Evolutionary conservation across 2,329 filamentous ascomycete genomes (phyloP).

Genomic region (Alternaria atra): DNA sequence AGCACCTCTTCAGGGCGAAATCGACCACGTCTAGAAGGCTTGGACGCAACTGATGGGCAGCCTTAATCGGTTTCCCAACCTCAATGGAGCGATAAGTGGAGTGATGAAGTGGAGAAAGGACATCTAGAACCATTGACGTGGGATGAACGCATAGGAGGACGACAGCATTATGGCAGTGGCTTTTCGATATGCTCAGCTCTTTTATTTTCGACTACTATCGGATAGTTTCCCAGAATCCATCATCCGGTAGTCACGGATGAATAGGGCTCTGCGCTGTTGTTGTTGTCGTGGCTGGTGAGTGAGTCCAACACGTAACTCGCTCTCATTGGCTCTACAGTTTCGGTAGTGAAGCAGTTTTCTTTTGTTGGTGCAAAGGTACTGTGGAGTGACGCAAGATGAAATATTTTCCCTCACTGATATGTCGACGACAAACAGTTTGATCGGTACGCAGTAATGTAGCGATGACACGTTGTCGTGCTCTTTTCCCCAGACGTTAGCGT

Average conservation of each 20-base stretch:
- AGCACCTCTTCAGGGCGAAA: constrained; percentile 12
- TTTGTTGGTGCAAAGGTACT: constrained; percentile 1
- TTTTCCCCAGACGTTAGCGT: constrained; percentile 2
- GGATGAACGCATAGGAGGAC: constrained; percentile 22
- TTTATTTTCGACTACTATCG: constrained; percentile 6
- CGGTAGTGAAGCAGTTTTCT: constrained; percentile 23
- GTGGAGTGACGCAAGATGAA: constrained; percentile 11
- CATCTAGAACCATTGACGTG: constrained; percentile 16
- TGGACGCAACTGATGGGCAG: neutral
- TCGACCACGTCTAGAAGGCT: constrained; percentile 6
- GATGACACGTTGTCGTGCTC: neutral
- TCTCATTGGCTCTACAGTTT: constrained; percentile 37
- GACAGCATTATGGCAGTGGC: neutral
- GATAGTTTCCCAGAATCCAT: neutral
- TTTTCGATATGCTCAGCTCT: neutral
- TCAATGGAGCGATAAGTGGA: constrained; percentile 8
- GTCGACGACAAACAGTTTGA: neutral
- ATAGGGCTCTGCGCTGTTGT: constrained; percentile 23
- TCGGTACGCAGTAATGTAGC: constrained; percentile 1
- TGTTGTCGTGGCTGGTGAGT: constrained; percentile 34
- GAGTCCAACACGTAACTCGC: constrained; percentile 39
- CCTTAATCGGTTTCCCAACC: constrained; percentile 1
- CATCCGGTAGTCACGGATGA: constrained; percentile 4
- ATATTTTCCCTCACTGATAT: neutral
- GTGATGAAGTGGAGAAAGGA: constrained; percentile 12